Conservation (phyloP, 2,329 filamentous ascomycete genomes). For the Acrocalymma vagum region DNA sequence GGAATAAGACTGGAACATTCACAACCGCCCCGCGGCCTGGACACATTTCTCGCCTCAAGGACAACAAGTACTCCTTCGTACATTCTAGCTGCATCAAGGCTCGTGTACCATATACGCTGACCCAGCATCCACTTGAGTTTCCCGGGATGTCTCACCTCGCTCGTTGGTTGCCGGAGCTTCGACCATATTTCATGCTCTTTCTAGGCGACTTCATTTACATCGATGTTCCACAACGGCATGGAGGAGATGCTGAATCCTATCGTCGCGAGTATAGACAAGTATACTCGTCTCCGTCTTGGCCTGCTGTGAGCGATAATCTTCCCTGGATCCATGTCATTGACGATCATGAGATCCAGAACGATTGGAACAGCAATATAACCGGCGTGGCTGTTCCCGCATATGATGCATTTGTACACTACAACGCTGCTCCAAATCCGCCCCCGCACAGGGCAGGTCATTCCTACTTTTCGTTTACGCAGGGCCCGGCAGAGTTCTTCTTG, state of each 20-base stretch:
- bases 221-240: conserved; percentile 85
- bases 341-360: conserved; percentile 95
- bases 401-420: conserved; percentile 88
- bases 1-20: conserved; percentile 86
- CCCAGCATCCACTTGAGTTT: conserved; percentile 84
- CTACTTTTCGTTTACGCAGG: conserved; percentile 89
- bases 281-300: conserved; percentile 96
- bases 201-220: conserved; percentile 90
- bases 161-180: conserved; percentile 73
- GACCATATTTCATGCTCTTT: conserved; percentile 76
- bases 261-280: conserved; percentile 91
- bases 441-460: conserved; percentile 70
- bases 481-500: conserved; percentile 93
- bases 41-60: conserved; percentile 62
- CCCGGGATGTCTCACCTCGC: conserved; percentile 82
- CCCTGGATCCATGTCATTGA: conserved; percentile 98
- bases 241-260: conserved; percentile 77
- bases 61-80: conserved; percentile 85
- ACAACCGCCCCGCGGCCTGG: conserved; percentile 77
- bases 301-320: conserved; percentile 75
- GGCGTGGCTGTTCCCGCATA: conserved; percentile 81
- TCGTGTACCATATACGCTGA: conserved; percentile 85
- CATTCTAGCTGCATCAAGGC: conserved; percentile 93
- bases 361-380: conserved; percentile 85
- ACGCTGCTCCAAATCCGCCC: conserved; percentile 85